Conservation (phyloP, 257 asterid species). For the Nicotiana sylvestris region DNA sequence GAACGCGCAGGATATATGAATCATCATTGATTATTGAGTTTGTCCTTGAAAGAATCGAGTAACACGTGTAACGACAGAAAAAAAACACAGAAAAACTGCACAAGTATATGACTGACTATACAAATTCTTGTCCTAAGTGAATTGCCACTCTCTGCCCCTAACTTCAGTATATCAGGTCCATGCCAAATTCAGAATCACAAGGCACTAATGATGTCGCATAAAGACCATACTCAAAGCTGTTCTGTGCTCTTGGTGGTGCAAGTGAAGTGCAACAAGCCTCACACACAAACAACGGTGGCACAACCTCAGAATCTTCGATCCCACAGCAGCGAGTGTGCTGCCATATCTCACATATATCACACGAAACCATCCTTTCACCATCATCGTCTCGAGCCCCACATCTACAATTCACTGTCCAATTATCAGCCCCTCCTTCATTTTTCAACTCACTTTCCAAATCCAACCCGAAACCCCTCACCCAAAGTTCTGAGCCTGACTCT, state of each 20-base stretch:
- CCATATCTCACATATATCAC: constrained; percentile 88
- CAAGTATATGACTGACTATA: not conserved
- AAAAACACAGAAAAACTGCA: not conserved
- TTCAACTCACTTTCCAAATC: constrained; percentile 47
- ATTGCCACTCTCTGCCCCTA: not conserved
- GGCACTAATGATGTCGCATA: constrained; percentile 13
- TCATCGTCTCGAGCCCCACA: constrained; percentile 92
- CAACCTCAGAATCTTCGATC: constrained; percentile 56
- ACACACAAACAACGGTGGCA: constrained; percentile 72
- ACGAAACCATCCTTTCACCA: constrained; percentile 91
- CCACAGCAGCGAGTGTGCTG: constrained; percentile 87
- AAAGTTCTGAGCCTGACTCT: constrained; percentile 62
- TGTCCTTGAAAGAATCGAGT: not conserved
- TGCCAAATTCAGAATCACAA: not conserved
- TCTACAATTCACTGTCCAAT: constrained; percentile 76
- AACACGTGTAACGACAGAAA: not conserved
- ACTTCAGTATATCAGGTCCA: not conserved
- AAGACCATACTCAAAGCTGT: constrained; percentile 15
- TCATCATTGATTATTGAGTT: not conserved
- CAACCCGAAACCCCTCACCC: constrained; percentile 46
- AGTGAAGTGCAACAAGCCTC: constrained; percentile 57
- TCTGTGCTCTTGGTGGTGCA: constrained; percentile 38
- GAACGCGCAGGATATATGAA: not conserved
- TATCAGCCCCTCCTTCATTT: constrained; percentile 64
- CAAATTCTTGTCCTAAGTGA: not conserved